Percentiles rank a stretch among this genome's conserved stretches.
Conservation (phyloP, 2,329 filamentous ascomycete species). For the Neofusicoccum umdonicola region DNA sequence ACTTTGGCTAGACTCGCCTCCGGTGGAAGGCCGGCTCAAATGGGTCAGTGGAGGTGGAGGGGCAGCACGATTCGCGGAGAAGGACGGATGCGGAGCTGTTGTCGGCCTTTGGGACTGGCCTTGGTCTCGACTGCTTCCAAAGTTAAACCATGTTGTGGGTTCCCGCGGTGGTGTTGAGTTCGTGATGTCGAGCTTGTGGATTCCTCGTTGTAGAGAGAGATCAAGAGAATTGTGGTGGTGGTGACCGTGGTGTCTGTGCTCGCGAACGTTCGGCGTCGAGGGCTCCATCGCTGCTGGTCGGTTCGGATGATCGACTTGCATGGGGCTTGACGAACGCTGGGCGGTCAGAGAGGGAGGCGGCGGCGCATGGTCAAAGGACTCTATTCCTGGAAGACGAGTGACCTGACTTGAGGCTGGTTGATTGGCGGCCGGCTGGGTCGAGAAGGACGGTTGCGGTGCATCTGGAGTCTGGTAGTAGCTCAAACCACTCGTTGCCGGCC, state of each 20-base stretch:
- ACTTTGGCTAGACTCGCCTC: slow-evolving; percentile 35
- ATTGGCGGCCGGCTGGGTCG: slow-evolving; percentile 32
- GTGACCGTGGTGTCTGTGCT: slow-evolving; percentile 21
- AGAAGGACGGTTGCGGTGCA: slow-evolving; percentile 56
- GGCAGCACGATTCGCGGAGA: slow-evolving; percentile 27
- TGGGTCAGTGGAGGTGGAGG: slow-evolving; percentile 21
- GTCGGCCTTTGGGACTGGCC: slow-evolving; percentile 25
- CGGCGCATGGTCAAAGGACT: slow-evolving; percentile 80
- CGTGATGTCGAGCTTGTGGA: slow-evolving; percentile 66
- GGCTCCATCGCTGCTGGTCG: slow-evolving; percentile 40
- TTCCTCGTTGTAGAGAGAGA: slow-evolving; percentile 62
- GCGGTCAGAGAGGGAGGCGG: slow-evolving; percentile 62
- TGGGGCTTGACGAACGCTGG: slow-evolving; percentile 67
- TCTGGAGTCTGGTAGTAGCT: slow-evolving; percentile 73
- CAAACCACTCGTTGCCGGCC: slow-evolving; percentile 68
- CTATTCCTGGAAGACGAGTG: slow-evolving; percentile 80
- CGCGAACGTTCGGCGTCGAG: slow-evolving; percentile 27
- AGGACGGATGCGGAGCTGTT: slow-evolving; percentile 37
- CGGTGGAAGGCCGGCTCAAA: slow-evolving; percentile 26
- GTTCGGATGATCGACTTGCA: slow-evolving; percentile 65
- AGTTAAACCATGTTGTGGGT: slow-evolving; percentile 30
- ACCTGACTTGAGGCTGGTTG: slow-evolving; percentile 57
- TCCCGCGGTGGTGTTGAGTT: slow-evolving; percentile 39
- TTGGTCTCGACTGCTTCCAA: slow-evolving; percentile 27
- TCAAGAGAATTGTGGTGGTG: slow-evolving; percentile 55